Evolutionary conservation across 2,329 filamentous ascomycete species (phyloP), one percentile per base, ranked within the genome.

Genomic region (Fusarium sp.): DNA sequence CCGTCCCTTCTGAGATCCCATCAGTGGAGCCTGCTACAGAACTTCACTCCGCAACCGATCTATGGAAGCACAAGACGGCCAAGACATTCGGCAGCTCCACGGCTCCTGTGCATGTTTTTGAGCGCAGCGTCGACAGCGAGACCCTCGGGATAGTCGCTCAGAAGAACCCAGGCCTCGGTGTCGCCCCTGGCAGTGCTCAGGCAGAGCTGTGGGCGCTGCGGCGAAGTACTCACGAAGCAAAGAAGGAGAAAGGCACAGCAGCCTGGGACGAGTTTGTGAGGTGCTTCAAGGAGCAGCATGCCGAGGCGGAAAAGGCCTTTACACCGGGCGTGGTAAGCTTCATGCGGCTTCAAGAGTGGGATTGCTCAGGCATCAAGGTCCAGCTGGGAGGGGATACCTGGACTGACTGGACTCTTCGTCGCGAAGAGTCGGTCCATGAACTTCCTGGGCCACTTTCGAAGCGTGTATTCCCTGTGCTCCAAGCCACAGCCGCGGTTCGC

Each of bases 381-480:
- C 68, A 73, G 15, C 70, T 75, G n/a, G 74, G 71, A 7, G 78
- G 70, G 1, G 68, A 72, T 48, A 70, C 52, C 19, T 87, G 83
- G 82, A 74, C 68, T 1, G 71, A 78, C 39, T 81, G 85, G 67
- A 76, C 75, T 29, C 73, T 87, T 15, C 68, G 70, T 65, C 76
- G 90, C 19, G 82, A 83, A 60, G 87, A 91, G 76, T 89, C 90
- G 80, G 82, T 82, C 51, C 89, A 92, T 72, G 78, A 79, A 41
- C 79, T 92, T 48, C 82, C 83, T 0, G 76, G 79, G 4, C 79
- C 85, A n/a, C 77, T 92, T 8, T 80, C 81, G 54, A 82, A 87
- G 61, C 85, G 90, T 45, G 82, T 84, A 3, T 93, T 92, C 65
- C 82, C 87, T 14, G 85, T 88, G 3, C 72, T 92, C 45, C 84